Percentiles rank a stretch among this genome's conserved stretches.
Conservation (phyloP, 441 rosid genomes). For the Rhodomyrtus psidioides region DNA sequence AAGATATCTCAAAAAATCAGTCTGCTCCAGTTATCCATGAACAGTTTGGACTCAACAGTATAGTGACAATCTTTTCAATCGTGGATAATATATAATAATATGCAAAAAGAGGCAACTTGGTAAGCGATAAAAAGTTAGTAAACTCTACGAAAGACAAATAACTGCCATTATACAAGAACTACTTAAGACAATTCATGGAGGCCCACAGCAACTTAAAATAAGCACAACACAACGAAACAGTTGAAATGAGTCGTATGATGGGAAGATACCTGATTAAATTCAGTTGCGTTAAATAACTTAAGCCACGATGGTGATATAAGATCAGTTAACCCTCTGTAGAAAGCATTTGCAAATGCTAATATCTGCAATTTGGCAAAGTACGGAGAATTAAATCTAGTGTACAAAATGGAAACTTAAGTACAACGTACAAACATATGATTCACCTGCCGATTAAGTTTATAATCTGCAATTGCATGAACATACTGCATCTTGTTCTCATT, state of each 20-base stretch:
- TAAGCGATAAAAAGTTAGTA: background rate
- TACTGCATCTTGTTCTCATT: slow-evolving; percentile 98
- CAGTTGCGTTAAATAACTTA: slow-evolving; percentile 88
- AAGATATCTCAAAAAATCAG: background rate
- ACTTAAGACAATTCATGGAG: background rate
- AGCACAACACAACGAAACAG: background rate
- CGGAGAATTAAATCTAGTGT: slow-evolving; percentile 9
- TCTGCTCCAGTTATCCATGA: background rate
- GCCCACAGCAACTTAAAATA: background rate
- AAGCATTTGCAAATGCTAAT: slow-evolving; percentile 92
- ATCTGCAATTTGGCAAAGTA: slow-evolving; percentile 49
- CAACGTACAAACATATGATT: background rate
- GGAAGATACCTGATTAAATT: slow-evolving; percentile 86
- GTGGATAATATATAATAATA: background rate
- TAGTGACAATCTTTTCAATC: background rate
- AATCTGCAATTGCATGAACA: slow-evolving; percentile 97
- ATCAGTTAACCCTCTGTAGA: slow-evolving; percentile 86
- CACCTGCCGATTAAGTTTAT: slow-evolving; percentile 97
- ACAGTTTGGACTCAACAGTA: background rate
- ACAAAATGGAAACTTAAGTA: background rate
- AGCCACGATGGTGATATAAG: slow-evolving; percentile 88
- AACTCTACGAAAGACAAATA: background rate
- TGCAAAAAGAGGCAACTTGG: background rate
- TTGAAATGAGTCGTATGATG: background rate
- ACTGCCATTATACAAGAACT: background rate